Conservation (phyloP, 1,139 yeast species). For the Geotrichum histeridarum region DNA sequence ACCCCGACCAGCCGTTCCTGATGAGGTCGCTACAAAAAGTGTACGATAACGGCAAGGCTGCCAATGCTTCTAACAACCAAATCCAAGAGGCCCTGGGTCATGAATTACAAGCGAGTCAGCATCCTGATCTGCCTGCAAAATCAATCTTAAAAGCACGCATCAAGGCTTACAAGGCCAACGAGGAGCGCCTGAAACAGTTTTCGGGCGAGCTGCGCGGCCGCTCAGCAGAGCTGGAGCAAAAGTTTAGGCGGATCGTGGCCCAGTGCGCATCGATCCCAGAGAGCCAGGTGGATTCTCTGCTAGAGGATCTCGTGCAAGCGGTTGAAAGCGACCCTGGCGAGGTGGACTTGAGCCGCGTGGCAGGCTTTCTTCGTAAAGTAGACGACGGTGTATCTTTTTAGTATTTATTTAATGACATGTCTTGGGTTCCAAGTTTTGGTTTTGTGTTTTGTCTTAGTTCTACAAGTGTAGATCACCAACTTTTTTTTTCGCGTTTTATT, state of each 20-base stretch:
- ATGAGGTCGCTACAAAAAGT: slow-evolving; percentile 6
- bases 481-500: neutral
- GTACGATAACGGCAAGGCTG: neutral
- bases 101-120: slow-evolving; percentile 1
- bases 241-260: slow-evolving; percentile 84
- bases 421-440: no score
- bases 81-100: slow-evolving; percentile 5
- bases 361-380: slow-evolving; percentile 45
- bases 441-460: neutral
- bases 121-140: slow-evolving; percentile 50
- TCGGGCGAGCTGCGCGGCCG: slow-evolving; percentile 47
- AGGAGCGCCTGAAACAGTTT: slow-evolving; percentile 49
- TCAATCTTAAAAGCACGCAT: slow-evolving; percentile 68
- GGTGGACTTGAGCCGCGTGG: slow-evolving; percentile 52
- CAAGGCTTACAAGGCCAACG: slow-evolving; percentile 68
- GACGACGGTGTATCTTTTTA: slow-evolving; percentile 24
- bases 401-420: neutral
- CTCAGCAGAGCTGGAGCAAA: slow-evolving; percentile 65
- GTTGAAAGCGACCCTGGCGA: slow-evolving; percentile 79
- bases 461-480: neutral
- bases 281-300: slow-evolving; percentile 69
- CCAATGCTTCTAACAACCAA: slow-evolving; percentile 1
- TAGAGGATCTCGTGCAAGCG: slow-evolving; percentile 83
- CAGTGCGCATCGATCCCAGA: slow-evolving; percentile 84
- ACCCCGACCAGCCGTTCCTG: slow-evolving; percentile 82